Evolutionary conservation across 352 stramenopile species (phyloP), one percentile per base, ranked within the genome.

Genomic region (Phytophthora citricola): DNA sequence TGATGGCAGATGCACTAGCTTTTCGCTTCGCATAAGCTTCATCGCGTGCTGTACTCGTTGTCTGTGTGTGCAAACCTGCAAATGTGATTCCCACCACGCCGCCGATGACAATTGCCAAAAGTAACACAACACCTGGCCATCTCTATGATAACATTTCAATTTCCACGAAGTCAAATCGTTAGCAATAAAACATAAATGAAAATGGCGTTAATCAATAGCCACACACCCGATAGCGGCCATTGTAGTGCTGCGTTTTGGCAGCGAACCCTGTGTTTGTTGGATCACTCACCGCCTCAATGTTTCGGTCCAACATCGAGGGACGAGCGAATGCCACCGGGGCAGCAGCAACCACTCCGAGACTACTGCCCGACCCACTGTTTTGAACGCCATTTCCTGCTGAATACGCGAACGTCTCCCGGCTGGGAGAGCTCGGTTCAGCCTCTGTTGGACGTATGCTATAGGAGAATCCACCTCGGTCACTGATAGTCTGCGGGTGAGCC

Each of bases 91-190:
- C 64, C 3, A 69, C 51, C 24, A 56, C 45, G 7, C 71, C 70
- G 17, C 54, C 73, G 29, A 69, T 58, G n/a, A 82, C 46, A 3
- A 87, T 46, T 6, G 63, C 40, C 3, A 79, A 9, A 17, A 84
- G 43, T 2, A 84, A 26, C n/a, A 87, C 24, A 24, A 84, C 50
- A 22, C 78, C 78, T 9, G 78, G 78, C 78, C 78, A 87, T 17
- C 61, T 69, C 75, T 78, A 20, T 20, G 17, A 20, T 20, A 61
- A 12, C 7, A 26, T 20, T 54, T 11, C 34, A 53, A 36, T 41
- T n/a, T 34, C 17, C 20, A 63, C 17, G 43, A 36, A 47, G 7
- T 15, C n/a, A 32, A 47, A 58, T 26, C 36, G 29, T 49, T 51
- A 58, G 8, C 31, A 12, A 20, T 20, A 36, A 36, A 12, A 10